Percentiles rank a stretch among this genome's conserved stretches.
Conservation (phyloP, 1,139 yeast species). For the Yamadazyma dendronema region DNA sequence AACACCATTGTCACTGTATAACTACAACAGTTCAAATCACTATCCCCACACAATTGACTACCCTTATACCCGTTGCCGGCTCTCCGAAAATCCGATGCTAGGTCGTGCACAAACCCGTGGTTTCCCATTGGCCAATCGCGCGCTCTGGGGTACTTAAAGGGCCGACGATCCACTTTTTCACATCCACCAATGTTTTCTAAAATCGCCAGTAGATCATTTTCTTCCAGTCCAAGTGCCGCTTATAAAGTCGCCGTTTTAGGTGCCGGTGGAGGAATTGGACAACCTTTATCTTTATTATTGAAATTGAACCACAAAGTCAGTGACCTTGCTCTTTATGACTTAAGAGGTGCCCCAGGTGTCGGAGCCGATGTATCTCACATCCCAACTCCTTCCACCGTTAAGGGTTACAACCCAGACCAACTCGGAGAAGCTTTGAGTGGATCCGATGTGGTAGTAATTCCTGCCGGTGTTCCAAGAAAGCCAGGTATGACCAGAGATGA, state of each 20-base stretch:
- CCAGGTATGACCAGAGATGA: constrained; percentile 99
- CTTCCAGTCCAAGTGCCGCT: constrained; percentile 58
- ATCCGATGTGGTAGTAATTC: constrained; percentile 79
- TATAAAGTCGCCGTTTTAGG: constrained; percentile 77
- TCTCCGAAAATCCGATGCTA: no score
- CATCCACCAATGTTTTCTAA: no score
- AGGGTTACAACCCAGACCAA: constrained; percentile 65
- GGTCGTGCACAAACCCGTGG: background rate
- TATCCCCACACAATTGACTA: no score
- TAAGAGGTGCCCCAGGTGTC: constrained; percentile 88
- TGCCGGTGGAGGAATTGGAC: constrained; percentile 91
- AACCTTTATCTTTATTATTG: constrained; percentile 82
- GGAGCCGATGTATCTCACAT: constrained; percentile 90
- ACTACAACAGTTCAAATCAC: no score
- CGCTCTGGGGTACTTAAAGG: background rate
- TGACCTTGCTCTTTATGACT: constrained; percentile 81
- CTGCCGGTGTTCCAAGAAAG: constrained; percentile 97
- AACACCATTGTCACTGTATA: no score
- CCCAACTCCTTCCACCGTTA: constrained; percentile 73
- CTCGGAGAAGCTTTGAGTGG: constrained; percentile 64
- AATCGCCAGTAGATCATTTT: constrained; percentile 64
- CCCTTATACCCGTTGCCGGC: no score
- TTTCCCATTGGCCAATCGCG: background rate
- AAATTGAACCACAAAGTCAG: constrained; percentile 62
- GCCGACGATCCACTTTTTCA: background rate